Evolutionary conservation across 169 alveolate species (phyloP), one percentile per base, ranked within the genome.

Genomic region (Eimeria acervulina): DNA sequence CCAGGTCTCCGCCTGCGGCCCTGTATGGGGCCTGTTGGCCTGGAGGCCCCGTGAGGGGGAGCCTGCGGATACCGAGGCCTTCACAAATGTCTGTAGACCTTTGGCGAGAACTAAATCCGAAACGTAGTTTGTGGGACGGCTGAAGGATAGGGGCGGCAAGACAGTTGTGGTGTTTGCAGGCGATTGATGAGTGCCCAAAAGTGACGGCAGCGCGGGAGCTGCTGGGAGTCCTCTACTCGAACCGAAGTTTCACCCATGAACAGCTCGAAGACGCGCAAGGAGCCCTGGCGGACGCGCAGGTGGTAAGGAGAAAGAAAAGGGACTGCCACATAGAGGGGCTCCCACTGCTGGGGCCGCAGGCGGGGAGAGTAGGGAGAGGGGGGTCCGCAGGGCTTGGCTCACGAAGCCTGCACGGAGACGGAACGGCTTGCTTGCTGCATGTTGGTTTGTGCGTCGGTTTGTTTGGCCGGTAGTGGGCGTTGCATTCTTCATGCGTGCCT

Each of bases 161-260:
- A 28, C 31, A 19, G 17, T 13, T 72, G 84, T 8, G 44, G 66
- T 84, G 51, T 84, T 38, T 52, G 44, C 76, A 84, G 92, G 92
- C 92, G 21, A 84, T 84, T 68, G 92, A 84, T 55, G 92, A 51
- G 23, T 84, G 92, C 92, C 92, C 92, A 12, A 51, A 55, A 52
- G 92, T 55, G 92, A 78, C n/a, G 52, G 76, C 78, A 12, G 76
- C 76, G 52, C 55, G 92, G 78, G 92, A 84, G 51, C 92, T 84
- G 55, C 55, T 84, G 78, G 92, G 78, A 4, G 76, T 84, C 40
- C 74, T 84, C 40, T 84, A 52, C 40, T 84, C 92, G 40, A 84
- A 84, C 31, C 72, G 92, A 40, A 84, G 92, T n/a, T 84, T 84
- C 52, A 51, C 92, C 5, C 17, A 84, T 17, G 92, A 84, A 52